Evolutionary conservation across 805 yeast species (phyloP), one percentile per base, ranked within the genome.

Genomic region (Tetrapisispora arboricola): DNA sequence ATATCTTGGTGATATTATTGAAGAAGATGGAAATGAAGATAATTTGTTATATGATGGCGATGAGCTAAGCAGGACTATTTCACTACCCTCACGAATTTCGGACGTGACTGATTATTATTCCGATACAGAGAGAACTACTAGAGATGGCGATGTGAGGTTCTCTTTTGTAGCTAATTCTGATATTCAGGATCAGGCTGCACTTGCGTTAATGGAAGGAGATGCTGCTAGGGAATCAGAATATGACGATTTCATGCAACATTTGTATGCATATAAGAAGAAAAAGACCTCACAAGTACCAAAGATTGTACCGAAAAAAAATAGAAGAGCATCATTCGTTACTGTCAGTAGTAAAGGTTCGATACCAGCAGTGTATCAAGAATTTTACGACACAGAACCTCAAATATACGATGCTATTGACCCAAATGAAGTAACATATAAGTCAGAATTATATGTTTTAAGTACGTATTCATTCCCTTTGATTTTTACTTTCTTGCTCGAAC

Each of bases 401-500:
- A 49, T 51, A 19, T 48, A 44, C 11, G 45, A 45, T 17, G 61
- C 57, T 40, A 60, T 62, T 42, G 54, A 47, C 2, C 53, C 56
- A 38, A 67, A 64, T 37, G 44, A 43, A 11, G 67, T 66, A 0
- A 66, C 71, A 2, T 45, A 44, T n/a, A 45, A 49, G 19, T 55
- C 67, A 2, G 73, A 68, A 47, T 47, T 62, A 5, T 56, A 49
- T 38, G 57, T 61, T 18, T 44, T 68, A 37, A 48, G 63, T 6
- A 57, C 64, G 4, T 68, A 61, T 43, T 64, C 76, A 3, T 50
- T 66, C 1, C 80, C 94, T 0, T 60, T 84, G 45, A 74, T 80
- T 2, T 60, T 81, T 45, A 82, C 94, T 0, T 82, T 84, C 51
- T 64, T 82, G 32, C 64, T 84, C 24, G 86, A 82, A 60, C 81